These are phyloP conservation scores for Camillea tinctor DNA, from an alignment of 2,329 filamentous ascomycete genomes.

Conservation along the genomic window DNA sequence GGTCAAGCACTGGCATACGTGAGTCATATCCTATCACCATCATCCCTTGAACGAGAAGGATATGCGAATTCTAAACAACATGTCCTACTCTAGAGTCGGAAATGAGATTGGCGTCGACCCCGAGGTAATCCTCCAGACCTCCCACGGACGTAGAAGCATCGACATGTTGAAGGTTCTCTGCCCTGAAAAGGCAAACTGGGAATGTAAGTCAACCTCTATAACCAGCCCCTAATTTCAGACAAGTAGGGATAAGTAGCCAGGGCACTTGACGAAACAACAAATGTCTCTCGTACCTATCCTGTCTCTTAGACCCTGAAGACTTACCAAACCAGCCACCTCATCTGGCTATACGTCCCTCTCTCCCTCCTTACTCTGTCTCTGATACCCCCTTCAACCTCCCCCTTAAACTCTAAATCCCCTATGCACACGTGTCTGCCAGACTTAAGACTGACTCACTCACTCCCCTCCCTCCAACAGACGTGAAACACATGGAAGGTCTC, in stretches of 20 bases:
- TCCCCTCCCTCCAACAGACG: slow-evolving; percentile 52
- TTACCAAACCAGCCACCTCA: not conserved
- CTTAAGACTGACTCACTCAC: slow-evolving; percentile 10
- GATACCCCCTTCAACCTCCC: not conserved
- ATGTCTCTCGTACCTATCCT: not conserved
- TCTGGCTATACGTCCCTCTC: not conserved
- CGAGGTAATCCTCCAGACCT: slow-evolving; percentile 82
- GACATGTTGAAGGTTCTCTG: slow-evolving; percentile 79
- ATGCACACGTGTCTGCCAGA: slow-evolving; percentile 3
- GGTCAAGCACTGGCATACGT: slow-evolving; percentile 74
- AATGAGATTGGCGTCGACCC: slow-evolving; percentile 81
- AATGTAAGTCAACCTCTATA: slow-evolving; percentile 62
- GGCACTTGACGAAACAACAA: not conserved
- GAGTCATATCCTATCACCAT: slow-evolving; percentile 27
- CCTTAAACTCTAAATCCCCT: not conserved
- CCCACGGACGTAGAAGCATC: slow-evolving; percentile 86
- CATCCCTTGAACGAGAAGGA: slow-evolving; percentile 2
- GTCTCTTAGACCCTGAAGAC: not conserved
- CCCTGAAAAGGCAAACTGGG: slow-evolving; percentile 85
- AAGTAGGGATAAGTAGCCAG: not conserved
- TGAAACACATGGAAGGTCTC: slow-evolving; percentile 72
- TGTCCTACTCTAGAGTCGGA: slow-evolving; percentile 58
- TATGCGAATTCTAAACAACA: not conserved
- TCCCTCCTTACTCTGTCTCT: not conserved
- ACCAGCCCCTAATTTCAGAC: not conserved